Base-by-base conservation (phyloP, 2,329 filamentous ascomycete species). In the Botrytis paeoniae region DNA sequence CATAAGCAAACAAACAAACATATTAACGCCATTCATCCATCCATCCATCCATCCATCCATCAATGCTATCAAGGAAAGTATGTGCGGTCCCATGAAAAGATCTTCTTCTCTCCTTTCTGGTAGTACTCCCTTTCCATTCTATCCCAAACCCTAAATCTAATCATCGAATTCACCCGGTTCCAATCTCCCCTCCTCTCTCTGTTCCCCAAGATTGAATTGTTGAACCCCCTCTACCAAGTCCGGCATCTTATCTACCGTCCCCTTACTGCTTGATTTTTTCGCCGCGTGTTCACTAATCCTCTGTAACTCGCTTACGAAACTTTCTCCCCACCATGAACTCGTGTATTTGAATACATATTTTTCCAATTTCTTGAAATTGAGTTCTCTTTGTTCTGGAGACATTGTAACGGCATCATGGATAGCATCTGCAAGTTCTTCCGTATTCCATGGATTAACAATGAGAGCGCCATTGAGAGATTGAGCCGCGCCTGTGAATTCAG, bases 371-470 rank as follows among this genome's bases (percentile, higher is more conserved):
- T 92, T 89, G 84, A 93, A 98, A 83, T 98, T 98, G 73, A 91
- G 86, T 74, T 91, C 90, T 70, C 94, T 90, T 84, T 96, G 92
- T 83, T 97, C 95, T 29, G 94, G 90, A 70, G 92, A 92, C 94
- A 98, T 98, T 71, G 95, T 97, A 61, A 98, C 94, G n/a, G 95
- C 94, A 77, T 97, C 94, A 82, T 98, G 93, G 77, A 98, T 95
- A 9, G 95, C 93, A 79, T 94, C 93, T 59, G 95, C 95, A 54
- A 98, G 86, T 82, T 98, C 95, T 81, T 98, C 95, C 0, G 95
- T 98, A 82, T 98, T 98, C 96, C 96, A 99, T 1, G 96, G 96
- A 83, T 99, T 99, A 80, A 98, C 93, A 71, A 98, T 95, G 69
- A 98, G 86, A 78, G 93, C 94, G 74, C 95, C 95, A 78, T 97